Evolutionary conservation across 768 basidiomycete genomes (phyloP), one percentile per base, ranked within the genome.

Genomic region (Symmetrospora coprosmae): DNA sequence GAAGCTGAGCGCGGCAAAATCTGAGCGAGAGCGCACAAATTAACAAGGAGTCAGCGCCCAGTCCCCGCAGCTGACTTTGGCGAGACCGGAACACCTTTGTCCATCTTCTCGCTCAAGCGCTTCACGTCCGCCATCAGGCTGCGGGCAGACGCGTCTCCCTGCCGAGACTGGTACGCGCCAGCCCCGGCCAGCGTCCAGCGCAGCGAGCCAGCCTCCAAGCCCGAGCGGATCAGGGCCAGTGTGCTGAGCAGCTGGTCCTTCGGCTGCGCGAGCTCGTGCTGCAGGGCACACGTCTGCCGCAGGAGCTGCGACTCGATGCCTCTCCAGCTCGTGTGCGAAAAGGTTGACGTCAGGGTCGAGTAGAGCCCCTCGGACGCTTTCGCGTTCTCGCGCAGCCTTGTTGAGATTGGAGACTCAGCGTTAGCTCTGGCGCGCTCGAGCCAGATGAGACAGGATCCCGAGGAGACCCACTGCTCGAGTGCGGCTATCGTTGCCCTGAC

Each of bases 401-500:
- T 45, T 39, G 19, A 27, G 35, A 34, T 5, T 14, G 23, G 11
- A 30, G 17, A n/a, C 16, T 9, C 19, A 41, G 17, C 14, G 7
- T 52, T 27, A 48, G 58, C 16, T 3, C 1, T 16, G 11, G 25
- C 2, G 25, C 25, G 2, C 0, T n/a, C n/a, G n/a, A 1, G 28
- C 17, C 11, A 1, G 14, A 28, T 19, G 28, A 4, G 23, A 19
- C 19, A 45, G 27, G 27, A 11, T 0, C n/a, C n/a, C n/a, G n/a
- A n/a, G 4, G 2, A 17, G 9, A 74, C 88, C 65, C 75, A 96
- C 92, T 84, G 72, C 65, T 96, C 90, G 35, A 97, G 78, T 16
- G 85, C 86, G 2, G 90, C 92, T 16, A 96, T 76, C 67, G 79
- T 83, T 1, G 86, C 87, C 63, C 90, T 86, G 48, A 96, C 73